A percentile compares a stretch with the other conserved stretches of the same genome.
Conservation (phyloP, 2,329 filamentous ascomycete genomes). For the Seiridium cupressi region DNA sequence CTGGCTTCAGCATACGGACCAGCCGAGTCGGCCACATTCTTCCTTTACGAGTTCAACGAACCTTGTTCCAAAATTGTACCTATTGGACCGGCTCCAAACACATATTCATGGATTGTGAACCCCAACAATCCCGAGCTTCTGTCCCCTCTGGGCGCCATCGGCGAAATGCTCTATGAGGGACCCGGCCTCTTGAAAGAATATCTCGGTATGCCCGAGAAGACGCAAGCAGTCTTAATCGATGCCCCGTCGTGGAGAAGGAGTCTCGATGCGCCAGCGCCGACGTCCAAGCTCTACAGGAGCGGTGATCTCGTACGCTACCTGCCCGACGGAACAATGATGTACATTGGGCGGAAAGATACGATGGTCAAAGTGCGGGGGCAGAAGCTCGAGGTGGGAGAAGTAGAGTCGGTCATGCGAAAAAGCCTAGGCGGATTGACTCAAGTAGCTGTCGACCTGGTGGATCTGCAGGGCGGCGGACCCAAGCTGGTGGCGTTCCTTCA, state of each 20-base stretch:
- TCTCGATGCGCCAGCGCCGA: slow-evolving; percentile 15
- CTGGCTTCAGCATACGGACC: slow-evolving; percentile 31
- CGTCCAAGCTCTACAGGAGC: slow-evolving; percentile 31
- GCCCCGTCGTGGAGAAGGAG: slow-evolving; percentile 32
- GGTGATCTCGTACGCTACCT: slow-evolving; percentile 37
- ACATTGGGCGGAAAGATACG: slow-evolving; percentile 9
- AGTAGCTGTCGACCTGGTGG: background rate
- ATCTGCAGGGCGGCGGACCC: background rate
- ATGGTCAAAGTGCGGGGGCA: slow-evolving; percentile 11
- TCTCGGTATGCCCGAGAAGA: slow-evolving; percentile 39
- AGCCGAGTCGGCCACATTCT: slow-evolving; percentile 21
- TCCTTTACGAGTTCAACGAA: background rate
- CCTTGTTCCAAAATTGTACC: slow-evolving; percentile 29
- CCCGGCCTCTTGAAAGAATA: slow-evolving; percentile 27
- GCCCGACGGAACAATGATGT: slow-evolving; percentile 27
- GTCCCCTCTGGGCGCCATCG: slow-evolving; percentile 34
- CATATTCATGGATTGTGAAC: slow-evolving; percentile 35
- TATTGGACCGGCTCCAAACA: slow-evolving; percentile 23
- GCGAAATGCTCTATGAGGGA: slow-evolving; percentile 39
- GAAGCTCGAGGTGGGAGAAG: slow-evolving; percentile 9
- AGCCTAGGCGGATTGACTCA: background rate
- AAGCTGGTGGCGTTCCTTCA: background rate
- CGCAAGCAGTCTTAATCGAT: slow-evolving; percentile 38
- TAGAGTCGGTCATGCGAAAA: background rate
- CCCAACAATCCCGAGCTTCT: slow-evolving; percentile 17